Base-by-base conservation (phyloP, 2,329 filamentous ascomycete species). In the Cytospora schulzeri region DNA sequence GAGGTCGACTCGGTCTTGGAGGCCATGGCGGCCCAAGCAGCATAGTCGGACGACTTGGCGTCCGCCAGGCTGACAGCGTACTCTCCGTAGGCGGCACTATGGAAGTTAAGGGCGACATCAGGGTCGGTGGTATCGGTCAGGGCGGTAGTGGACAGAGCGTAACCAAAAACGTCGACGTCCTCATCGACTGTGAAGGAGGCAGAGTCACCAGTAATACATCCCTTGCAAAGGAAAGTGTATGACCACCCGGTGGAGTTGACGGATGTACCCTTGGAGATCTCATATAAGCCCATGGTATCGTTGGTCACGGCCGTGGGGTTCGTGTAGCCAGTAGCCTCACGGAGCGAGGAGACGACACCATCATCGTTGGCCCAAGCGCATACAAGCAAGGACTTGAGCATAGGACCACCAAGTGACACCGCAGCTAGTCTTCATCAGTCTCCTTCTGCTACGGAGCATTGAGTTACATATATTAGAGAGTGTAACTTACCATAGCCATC, bases 171-270 rank as follows among this genome's bases (percentile, higher is more conserved):
- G 12, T 55, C 55, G 62, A 68, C 38, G 29, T 67, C 68, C 26
- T 65, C 68, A 22, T 73, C 66, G 38, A 71, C 63, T 12, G 71
- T 69, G 41, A 73, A 71, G 52, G 71, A 69, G 33, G 69, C 68
- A 0, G 71, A 68, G 62, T 75, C 73, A 5, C 68, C 67, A 12
- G 70, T 72, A 59, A 77, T 70, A 68, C 78, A 80, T 54, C 73
- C 73, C 57, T 72, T 70, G 72, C 81, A 84, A 51, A 83, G 73
- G 72, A 83, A 84, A 12, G 81, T 83, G 68, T 79, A 81, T 8
- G 76, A 77, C 71, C 78, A 78, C 70, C 81, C 77, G 2, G 80
- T 83, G 59, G 70, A 72, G 72, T 83, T 83, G 64, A 79, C 70
- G 63, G 78, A 80, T 17, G 79, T 82, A 9, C 80, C 80, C 19